A percentile compares a stretch with the other conserved stretches of the same genome.
Evolutionary conservation across 257 asterid species (phyloP).

Genomic region (Solanum etuberosum): DNA sequence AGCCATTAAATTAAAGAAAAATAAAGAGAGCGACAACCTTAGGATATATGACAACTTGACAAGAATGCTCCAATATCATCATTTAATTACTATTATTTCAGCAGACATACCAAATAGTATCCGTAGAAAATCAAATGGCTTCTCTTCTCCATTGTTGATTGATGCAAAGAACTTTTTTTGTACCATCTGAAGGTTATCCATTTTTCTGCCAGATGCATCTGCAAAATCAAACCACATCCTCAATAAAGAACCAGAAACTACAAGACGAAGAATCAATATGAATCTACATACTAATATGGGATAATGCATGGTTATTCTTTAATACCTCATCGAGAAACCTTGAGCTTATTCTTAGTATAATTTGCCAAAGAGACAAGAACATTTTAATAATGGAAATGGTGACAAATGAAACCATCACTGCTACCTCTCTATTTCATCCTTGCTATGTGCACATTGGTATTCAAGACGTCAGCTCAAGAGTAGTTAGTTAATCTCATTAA

Average conservation of each 20-base stretch:
- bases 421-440: background rate
- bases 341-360: background rate
- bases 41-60: background rate
- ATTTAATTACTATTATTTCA: background rate
- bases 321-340: background rate
- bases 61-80: background rate
- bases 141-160: conserved; percentile 37
- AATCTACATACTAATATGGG: background rate
- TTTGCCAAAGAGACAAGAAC: background rate
- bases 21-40: background rate
- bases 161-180: conserved; percentile 57
- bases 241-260: conserved; percentile 3
- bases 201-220: conserved; percentile 47
- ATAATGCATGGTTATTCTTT: background rate
- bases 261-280: background rate
- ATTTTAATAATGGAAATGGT: background rate
- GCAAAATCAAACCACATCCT: conserved; percentile 30
- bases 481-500: background rate
- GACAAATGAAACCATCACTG: background rate
- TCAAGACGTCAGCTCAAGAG: background rate
- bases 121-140: conserved; percentile 76
- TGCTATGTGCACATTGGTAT: background rate
- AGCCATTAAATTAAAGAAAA: background rate
- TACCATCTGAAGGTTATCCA: conserved; percentile 35
- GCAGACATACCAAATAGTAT: conserved; percentile 48